Conservation (phyloP, 2,329 filamentous ascomycete genomes). For the Onygenales sp. region DNA sequence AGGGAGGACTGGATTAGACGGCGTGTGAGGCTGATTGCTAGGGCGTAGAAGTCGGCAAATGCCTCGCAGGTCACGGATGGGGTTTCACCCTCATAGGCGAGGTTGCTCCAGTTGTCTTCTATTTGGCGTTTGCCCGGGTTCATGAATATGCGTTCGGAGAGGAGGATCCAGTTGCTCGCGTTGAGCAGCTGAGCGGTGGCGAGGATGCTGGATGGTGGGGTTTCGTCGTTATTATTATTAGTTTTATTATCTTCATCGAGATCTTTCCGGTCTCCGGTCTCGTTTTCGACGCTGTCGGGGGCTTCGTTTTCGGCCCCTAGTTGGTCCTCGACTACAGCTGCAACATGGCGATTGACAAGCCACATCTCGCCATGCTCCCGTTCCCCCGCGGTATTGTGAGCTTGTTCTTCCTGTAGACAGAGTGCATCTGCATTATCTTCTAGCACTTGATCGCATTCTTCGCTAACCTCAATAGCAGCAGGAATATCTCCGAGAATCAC, state of each 20-base stretch:
- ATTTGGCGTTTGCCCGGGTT: conserved; percentile 48
- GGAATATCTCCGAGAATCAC: conserved; percentile 51
- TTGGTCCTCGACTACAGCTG: conserved; percentile 21
- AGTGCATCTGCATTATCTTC: conserved; percentile 61
- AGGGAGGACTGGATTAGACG: conserved; percentile 61
- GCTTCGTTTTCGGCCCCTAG: conserved; percentile 2
- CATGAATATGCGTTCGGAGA: conserved; percentile 67
- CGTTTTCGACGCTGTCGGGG: not conserved
- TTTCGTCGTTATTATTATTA: not conserved
- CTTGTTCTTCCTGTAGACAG: conserved; percentile 52
- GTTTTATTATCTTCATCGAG: too few species aligned
- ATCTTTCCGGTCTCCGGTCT: not conserved
- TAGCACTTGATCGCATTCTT: conserved; percentile 54
- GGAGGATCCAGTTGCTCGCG: conserved; percentile 49
- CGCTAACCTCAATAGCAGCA: conserved; percentile 62
- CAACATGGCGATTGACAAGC: conserved; percentile 45
- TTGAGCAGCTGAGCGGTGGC: conserved; percentile 51
- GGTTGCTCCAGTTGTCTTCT: conserved; percentile 58
- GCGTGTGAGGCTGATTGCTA: conserved; percentile 59
- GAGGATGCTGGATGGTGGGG: conserved; percentile 22
- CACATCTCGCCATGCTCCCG: conserved; percentile 55
- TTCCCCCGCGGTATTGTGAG: conserved; percentile 53
- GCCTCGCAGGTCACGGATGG: conserved; percentile 68
- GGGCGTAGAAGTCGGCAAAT: conserved; percentile 63
- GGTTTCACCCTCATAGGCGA: conserved; percentile 43